phyloP scores from a whole-genome alignment of 2,329 filamentous ascomycete genomes.

The Fusarium tanahbumbuense region DNA sequence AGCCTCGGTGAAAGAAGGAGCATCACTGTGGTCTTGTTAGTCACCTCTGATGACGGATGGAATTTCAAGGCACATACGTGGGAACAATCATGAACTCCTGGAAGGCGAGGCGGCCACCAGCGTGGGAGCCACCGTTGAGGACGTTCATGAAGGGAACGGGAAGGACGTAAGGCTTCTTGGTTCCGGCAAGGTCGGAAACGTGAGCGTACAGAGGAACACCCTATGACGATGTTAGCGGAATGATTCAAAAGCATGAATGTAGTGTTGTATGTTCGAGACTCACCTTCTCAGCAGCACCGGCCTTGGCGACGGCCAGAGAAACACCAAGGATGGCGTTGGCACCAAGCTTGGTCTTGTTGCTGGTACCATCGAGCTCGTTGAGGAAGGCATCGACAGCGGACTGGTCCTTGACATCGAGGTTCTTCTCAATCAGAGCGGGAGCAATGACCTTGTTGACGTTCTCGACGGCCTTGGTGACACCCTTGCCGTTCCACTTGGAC shows the following conservation, averaged over 20 bases:
- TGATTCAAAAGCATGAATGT: neutral
- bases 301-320: slow-evolving; percentile 86
- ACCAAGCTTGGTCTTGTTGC: slow-evolving; percentile 89
- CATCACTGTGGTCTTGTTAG: slow-evolving; percentile 64
- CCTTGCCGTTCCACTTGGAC: slow-evolving; percentile 86
- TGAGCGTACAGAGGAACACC: slow-evolving; percentile 88
- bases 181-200: slow-evolving; percentile 86
- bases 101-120: slow-evolving; percentile 94
- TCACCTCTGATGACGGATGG: neutral
- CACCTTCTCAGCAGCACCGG: slow-evolving; percentile 87
- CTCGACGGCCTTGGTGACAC: slow-evolving; percentile 85
- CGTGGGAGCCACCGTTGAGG: slow-evolving; percentile 93
- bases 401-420: slow-evolving; percentile 88
- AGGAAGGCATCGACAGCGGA: slow-evolving; percentile 85
- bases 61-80: slow-evolving; percentile 62
- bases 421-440: slow-evolving; percentile 84
- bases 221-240: slow-evolving; percentile 51
- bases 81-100: slow-evolving; percentile 98
- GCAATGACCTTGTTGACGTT: slow-evolving; percentile 87
- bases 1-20: slow-evolving; percentile 92
- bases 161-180: slow-evolving; percentile 91
- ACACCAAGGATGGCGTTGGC: slow-evolving; percentile 92
- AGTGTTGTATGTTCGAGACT: slow-evolving; percentile 20
- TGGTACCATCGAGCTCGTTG: slow-evolving; percentile 83
- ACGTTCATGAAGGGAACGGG: slow-evolving; percentile 96